Conservation (phyloP, 2,329 filamentous ascomycete genomes). For the Amphichorda felina region DNA sequence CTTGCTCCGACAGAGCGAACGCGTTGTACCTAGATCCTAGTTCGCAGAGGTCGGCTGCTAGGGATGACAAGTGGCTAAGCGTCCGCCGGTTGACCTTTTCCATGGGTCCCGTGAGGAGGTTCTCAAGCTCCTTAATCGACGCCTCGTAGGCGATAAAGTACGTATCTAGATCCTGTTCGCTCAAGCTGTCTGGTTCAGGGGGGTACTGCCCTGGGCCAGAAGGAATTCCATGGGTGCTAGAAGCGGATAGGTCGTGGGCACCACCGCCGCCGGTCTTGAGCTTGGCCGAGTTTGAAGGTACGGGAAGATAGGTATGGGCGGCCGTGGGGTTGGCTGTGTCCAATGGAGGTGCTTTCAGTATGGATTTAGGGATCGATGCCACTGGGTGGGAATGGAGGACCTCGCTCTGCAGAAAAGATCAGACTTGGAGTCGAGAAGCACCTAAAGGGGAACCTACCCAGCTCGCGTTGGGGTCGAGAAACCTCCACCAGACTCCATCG, state of each 20-base stretch:
- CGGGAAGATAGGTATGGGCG: conserved; percentile 76
- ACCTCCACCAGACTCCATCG: conserved; percentile 96
- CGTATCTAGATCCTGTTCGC: conserved; percentile 83
- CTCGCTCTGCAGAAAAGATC: conserved; percentile 53
- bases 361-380: conserved; percentile 83
- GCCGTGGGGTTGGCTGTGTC: conserved; percentile 85
- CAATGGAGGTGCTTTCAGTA: conserved; percentile 88
- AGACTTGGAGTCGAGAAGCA: conserved; percentile 4
- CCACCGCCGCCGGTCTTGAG: conserved; percentile 48
- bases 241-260: conserved; percentile 20
- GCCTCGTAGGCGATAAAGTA: conserved; percentile 93
- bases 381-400: conserved; percentile 89
- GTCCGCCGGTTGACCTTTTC: conserved; percentile 93
- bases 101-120: conserved; percentile 81
- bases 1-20: conserved; percentile 89
- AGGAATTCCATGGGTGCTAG: conserved; percentile 17
- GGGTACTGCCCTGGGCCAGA: conserved; percentile 28
- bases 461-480: conserved; percentile 94
- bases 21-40: conserved; percentile 93
- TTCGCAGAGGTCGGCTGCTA: conserved; percentile 83
- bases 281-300: conserved; percentile 78
- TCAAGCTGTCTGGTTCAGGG: conserved; percentile 60
- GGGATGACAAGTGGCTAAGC: conserved; percentile 69
- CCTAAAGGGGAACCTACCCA: conserved; percentile 50
- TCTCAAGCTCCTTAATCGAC: conserved; percentile 83